Base-by-base conservation (phyloP, 2,329 filamentous ascomycete genomes). In the Aspergillus spinulosporus region DNA sequence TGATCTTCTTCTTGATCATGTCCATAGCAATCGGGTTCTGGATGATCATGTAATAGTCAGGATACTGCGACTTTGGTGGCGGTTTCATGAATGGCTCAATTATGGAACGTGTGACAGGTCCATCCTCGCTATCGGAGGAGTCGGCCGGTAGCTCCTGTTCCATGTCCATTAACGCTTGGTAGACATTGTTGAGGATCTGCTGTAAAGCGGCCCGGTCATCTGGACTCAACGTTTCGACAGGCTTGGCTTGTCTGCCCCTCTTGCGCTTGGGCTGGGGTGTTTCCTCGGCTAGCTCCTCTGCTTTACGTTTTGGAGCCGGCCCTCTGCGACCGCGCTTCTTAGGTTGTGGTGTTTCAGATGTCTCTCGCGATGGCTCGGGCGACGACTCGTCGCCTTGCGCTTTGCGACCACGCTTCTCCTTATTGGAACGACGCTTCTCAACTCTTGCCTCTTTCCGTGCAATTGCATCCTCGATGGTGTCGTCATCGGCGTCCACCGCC, bases 401-500 rank as follows among this genome's bases (percentile, higher is more conserved):
- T 56, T 70, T 72, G 55, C 74, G 74, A 26, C 66, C 57, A 59
- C 84, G 83, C 76, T 87, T 89, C 12, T 88, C 74, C 68, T 89
- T 88, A 68, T 96, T 97, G 6, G 79, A 77, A 50, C 89, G 86
- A 36, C 92, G 87, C 72, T 87, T 90, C 59, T 91, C 90, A 62
- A 92, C 90, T 52, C 89, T 86, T 4, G 90, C 90, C 70, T 92
- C 87, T 68, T 97, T 97, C 40, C 94, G 87, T 36, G 90, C 89
- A 37, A 95, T 92, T 2, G 94, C 94, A 52, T 91, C 92, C 71
- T 97, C 94, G 31, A 96, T 92, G 0, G 86, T 88, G 70, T 99
- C 94, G 1, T 99, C 94, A 49, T 97, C 92, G 59, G 96, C 93
- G 71, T 99, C 94, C 32, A 99, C 93, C 52, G 94, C 94, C 80